Conservation (phyloP, 352 stramenopile genomes). For the Globisporangium spinosum region DNA sequence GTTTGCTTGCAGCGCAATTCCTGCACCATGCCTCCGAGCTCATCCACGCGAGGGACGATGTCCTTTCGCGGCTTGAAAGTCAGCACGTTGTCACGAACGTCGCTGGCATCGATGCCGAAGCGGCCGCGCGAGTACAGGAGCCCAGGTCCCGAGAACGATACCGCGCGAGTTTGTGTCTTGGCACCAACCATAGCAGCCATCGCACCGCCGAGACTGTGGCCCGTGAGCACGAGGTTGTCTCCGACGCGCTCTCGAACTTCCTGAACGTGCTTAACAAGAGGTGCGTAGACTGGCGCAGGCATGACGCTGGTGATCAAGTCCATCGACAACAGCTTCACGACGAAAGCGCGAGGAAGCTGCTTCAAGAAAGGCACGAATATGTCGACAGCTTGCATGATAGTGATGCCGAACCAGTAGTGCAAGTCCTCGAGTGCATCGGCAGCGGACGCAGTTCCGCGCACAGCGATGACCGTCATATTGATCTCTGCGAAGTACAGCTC, state of each 20-base stretch:
- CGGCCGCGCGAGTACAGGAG: slow-evolving; percentile 70
- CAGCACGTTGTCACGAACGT: slow-evolving; percentile 74
- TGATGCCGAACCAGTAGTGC: slow-evolving; percentile 86
- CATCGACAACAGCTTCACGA: slow-evolving; percentile 78
- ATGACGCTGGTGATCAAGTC: slow-evolving; percentile 57
- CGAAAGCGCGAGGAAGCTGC: slow-evolving; percentile 62
- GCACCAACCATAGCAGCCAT: slow-evolving; percentile 77
- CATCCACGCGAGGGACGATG: slow-evolving; percentile 74
- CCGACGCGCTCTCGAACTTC: slow-evolving; percentile 39
- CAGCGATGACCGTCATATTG: slow-evolving; percentile 81
- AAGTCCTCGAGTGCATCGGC: slow-evolving; percentile 80
- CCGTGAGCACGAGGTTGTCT: slow-evolving; percentile 66
- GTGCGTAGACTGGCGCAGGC: slow-evolving; percentile 56
- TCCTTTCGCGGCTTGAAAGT: slow-evolving; percentile 78
- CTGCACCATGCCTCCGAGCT: slow-evolving; percentile 72
- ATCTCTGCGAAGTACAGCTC: slow-evolving; percentile 72
- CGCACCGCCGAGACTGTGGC: slow-evolving; percentile 70
- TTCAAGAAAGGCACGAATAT: slow-evolving; percentile 83
- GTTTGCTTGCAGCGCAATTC: slow-evolving; percentile 72
- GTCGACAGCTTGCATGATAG: slow-evolving; percentile 80
- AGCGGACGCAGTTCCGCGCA: slow-evolving; percentile 76
- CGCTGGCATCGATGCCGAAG: slow-evolving; percentile 54
- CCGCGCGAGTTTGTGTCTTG: slow-evolving; percentile 64
- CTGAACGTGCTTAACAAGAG: slow-evolving; percentile 51
- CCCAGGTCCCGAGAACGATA: slow-evolving; percentile 74